Evolutionary conservation across 352 stramenopile species (phyloP), one percentile per base, ranked within the genome.

Genomic region (Plasmopara halstedii): DNA sequence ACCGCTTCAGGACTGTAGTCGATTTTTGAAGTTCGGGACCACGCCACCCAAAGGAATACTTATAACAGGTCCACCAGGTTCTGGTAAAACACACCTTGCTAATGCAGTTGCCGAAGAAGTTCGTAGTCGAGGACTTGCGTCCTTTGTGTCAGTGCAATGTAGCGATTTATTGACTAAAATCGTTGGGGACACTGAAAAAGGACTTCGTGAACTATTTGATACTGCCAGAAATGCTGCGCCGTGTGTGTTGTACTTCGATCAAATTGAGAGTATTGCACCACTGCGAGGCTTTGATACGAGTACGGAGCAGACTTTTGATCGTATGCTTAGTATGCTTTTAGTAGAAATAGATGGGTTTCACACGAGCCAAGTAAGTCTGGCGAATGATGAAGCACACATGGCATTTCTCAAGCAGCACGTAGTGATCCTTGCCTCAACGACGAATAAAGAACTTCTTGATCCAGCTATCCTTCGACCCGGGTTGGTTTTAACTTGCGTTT

Each of bases 21-120:
- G 97, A 8, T 99, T 98, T 58, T 80, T 98, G 21, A 79, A 86
- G 48, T 99, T 99, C 53, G 95, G 96, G 17, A 98, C 98, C 29
- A 77, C 93, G 49, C 89, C 96, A 21, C 96, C 95, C 3, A 88
- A 96, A 56, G 97, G 97, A 33, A 94, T 99, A n/a, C 68, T 99
- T 8, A 93, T 99, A 31, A 99, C 98, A 15, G 97, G 97, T 14
- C 95, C 96, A 11, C 95, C 97, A 10, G 97, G 96, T 33, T 98
- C 95, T 41, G 94, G 95, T n/a, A 99, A 99, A 65, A 99, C 94
- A 4, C 67, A 99, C 32, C 77, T 99, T 37, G 73, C 82, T 4
- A 63, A 76, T 32, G 74, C 70, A 2, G 51, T 94, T 14, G 77
- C 74, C 2, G 48, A 69, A 21, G 67, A 88, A 62, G 61, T 89